phyloP scores from a whole-genome alignment of 345 rosid genomes.

The Sonneratia caseolaris region DNA sequence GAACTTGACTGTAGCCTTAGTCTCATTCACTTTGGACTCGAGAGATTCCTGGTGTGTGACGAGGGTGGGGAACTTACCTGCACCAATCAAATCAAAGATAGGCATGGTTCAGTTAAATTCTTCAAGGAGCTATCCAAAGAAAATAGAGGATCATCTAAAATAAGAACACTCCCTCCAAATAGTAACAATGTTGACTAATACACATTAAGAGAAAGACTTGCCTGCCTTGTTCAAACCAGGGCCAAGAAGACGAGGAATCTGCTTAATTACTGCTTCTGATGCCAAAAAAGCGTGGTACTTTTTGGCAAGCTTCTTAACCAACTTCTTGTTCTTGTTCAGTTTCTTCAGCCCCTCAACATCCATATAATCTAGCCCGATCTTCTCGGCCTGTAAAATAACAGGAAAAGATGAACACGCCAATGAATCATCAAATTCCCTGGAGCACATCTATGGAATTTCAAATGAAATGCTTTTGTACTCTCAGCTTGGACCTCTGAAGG shows the following conservation, averaged over 20 bases:
- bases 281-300: slow-evolving; percentile 72
- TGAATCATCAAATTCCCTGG: too few species aligned
- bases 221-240: slow-evolving; percentile 94
- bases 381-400: slow-evolving; percentile 41
- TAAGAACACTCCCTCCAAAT: background rate
- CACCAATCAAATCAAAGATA: background rate
- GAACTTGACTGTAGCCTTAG: slow-evolving; percentile 69
- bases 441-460: background rate
- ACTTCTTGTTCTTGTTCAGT: slow-evolving; percentile 69
- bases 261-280: slow-evolving; percentile 75
- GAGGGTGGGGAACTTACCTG: slow-evolving; percentile 80
- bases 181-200: too few species aligned
- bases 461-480: background rate
- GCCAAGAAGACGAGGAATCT: slow-evolving; percentile 77
- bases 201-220: slow-evolving; percentile 20
- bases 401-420: background rate
- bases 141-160: background rate
- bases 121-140: background rate
- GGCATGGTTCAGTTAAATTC: background rate
- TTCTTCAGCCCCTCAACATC: slow-evolving; percentile 70
- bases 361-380: slow-evolving; percentile 58
- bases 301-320: slow-evolving; percentile 78
- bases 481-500: background rate
- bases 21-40: slow-evolving; percentile 69
- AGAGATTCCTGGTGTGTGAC: slow-evolving; percentile 68